Base-by-base conservation (phyloP, 2,329 filamentous ascomycete species). In the Didymella keratinophila region DNA sequence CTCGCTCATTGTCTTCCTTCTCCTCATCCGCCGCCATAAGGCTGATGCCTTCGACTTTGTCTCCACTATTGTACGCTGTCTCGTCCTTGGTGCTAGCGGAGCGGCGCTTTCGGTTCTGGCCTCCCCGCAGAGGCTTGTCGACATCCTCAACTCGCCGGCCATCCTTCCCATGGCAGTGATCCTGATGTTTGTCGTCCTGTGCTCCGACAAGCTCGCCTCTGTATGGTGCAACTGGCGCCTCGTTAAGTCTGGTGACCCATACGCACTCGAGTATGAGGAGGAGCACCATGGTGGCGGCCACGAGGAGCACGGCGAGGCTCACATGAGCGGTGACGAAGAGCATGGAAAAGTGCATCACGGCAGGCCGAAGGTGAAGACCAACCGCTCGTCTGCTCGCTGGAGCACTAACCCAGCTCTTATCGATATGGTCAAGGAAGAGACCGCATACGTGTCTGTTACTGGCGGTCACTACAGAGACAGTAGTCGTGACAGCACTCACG, bases 41-140 rank as follows among this genome's bases (percentile, higher is more conserved):
- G 69, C 71, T 54, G 78, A 80, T 57, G 51, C 75, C 14, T 79
- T 76, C 65, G 78, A 80, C 62, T 75, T 70, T 56, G 72, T 76
- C 16, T 75, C 75, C 21, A 64, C 79, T 50, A 68, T 74, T 32
- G 47, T 68, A 11, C 73, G 75, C 20, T 57, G 70, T 28, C 48
- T 71, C 10, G 66, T 71, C 2, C 60, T 75, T 1, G 60, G 61
- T 4, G 65, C 71, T 16, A 71, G 77, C 18, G 64, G 53, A 7
- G 61, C 65, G 0, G 61, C 78, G 54, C 59, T 78, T n/a, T 72
- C 63, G 7, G 48, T 77, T 20, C 67, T 71, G 42, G 61, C 67
- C 23, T 66, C 70, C 52, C 58, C 66, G 14, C 39, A 60, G 20
- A 49, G 58, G 4, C 59, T 72, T 1, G 69, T 69, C 49, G 44